Evolutionary conservation across 2,329 filamentous ascomycete genomes (phyloP), one percentile per base, ranked within the genome.

Genomic region (Ploettnerulaceae sp.): DNA sequence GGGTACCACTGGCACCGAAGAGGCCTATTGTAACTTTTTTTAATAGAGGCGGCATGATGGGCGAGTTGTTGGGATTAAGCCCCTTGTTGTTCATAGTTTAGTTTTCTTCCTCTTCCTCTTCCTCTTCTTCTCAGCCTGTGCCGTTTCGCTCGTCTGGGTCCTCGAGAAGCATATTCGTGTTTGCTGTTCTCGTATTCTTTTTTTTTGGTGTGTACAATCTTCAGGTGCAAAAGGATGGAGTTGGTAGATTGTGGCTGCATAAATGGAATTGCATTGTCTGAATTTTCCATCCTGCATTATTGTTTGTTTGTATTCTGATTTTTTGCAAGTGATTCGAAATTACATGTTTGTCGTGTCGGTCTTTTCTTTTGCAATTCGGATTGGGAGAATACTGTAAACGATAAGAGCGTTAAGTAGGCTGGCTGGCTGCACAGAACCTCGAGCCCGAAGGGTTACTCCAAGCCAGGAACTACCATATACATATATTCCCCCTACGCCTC

Each of bases 161-260:
- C n/a, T n/a, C n/a, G n/a, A n/a, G n/a, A n/a, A n/a, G 22, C n/a
- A 4, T n/a, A 9, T 38, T 12, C 7, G 11, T 31, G 3, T 40
- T 40, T 40, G 5, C n/a, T n/a, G 18, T 21, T 26, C n/a, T 28
- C 11, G 14, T 28, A 22, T 29, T 12, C n/a, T 40, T 31, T 9
- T 29, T 29, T 21, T 24, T 18, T 11, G 8, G 17, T 38, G 14
- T 40, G 12, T 7, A 6, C 12, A 35, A 5, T 20, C 21, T 7
- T 29, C 22, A 17, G 37, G 25, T 29, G 37, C 25, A 40, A 32
- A 29, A 17, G 37, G 4, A 29, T 29, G 37, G 37, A 40, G 37
- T 40, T 29, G 17, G 37, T 40, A 40, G 37, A 40, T 40, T 40
- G 37, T 20, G 37, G 37, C 25, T 40, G 12, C 37, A 40, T 31